Evolutionary conservation across 129 eudicot genomes (phyloP), one percentile per base, ranked within the genome.

Genomic region (Gnaphalium uliginosum): DNA sequence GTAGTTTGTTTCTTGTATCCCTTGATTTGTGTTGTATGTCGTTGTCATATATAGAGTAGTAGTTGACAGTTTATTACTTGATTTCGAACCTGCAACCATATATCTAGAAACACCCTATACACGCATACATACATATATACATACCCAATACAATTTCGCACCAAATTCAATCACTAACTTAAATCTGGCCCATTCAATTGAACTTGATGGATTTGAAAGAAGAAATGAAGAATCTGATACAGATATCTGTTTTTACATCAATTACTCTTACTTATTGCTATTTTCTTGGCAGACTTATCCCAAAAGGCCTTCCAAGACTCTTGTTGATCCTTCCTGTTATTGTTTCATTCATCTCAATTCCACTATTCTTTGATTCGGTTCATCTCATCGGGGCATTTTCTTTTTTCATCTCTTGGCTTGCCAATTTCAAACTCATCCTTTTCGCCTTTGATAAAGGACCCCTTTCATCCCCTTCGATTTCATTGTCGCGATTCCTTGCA

Each of bases 351-450:
- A 32, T 81, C 39, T 64, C n/a, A 8, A 59, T 81, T 19, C 85
- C 85, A 0, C 64, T 81, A 35, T 37, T 51, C 4, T 39, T 81
- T n/a, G 46, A 67, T 3, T 80, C 87, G 1, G 71, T 79, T 13
- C 85, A 78, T 56, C 37, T 68, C 25, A 78, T 73, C 8, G 84
- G 82, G 32, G 43, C 39, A 5, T 27, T 80, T 56, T 50, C 81
- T 4, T 79, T 81, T 48, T 77, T 66, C 69, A 64, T 76, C 5
- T 29, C 89, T 33, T 85, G 82, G 86, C 87, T 81, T 65, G 82
- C 78, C 43, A 82, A 68, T 46, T 87, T 75, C 81, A 81, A 83
- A 41, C 83, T 86, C 70, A 53, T 81, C 41, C 79, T 87, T 39
- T 76, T 75, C 66, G 84, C 86, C 77, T 77, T 76, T 24, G 75